phyloP scores from a whole-genome alignment of 78 protist species.

The Cavenderia fasciculata region DNA sequence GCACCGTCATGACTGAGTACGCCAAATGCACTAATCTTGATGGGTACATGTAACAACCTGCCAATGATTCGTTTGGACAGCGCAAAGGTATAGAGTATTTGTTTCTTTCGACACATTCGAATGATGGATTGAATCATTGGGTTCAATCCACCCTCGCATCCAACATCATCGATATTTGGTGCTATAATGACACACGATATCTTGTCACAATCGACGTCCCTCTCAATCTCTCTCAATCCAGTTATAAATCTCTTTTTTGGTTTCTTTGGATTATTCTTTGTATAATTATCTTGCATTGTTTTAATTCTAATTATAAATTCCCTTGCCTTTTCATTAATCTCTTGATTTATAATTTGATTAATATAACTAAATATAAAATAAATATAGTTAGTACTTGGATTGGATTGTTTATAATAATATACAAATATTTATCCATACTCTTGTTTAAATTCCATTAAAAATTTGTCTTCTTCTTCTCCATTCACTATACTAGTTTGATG shows the following conservation, averaged over 20 bases:
- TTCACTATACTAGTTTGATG: no score
- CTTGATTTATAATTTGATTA: conserved; percentile 33
- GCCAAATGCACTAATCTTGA: conserved; percentile 35
- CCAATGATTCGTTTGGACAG: conserved; percentile 26
- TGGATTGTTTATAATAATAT: no score
- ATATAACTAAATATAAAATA: no score
- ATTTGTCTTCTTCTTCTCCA: no score
- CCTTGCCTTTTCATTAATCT: conserved; percentile 16
- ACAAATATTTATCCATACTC: no score
- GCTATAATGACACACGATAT: conserved; percentile 31
- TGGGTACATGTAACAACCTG: conserved; percentile 10
- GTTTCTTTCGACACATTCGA: conserved; percentile 16
- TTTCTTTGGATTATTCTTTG: conserved; percentile 3
- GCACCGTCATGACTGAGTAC: conserved; percentile 20
- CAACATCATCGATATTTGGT: conserved; percentile 37
- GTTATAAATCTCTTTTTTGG: conserved; percentile 38
- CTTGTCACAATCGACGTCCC: background rate
- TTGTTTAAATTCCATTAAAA: no score
- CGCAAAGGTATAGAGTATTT: conserved; percentile 47
- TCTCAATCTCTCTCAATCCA: conserved; percentile 51
- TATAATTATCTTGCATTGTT: conserved; percentile 37
- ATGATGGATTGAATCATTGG: background rate
- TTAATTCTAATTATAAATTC: conserved; percentile 17
- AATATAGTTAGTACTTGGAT: no score
- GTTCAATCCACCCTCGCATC: conserved; percentile 20